A percentile compares a stretch with the other conserved stretches of the same genome.
These are phyloP conservation scores for Bacterosira constricta DNA, from an alignment of 108 stramenopile species.

Conservation along the genomic window DNA sequence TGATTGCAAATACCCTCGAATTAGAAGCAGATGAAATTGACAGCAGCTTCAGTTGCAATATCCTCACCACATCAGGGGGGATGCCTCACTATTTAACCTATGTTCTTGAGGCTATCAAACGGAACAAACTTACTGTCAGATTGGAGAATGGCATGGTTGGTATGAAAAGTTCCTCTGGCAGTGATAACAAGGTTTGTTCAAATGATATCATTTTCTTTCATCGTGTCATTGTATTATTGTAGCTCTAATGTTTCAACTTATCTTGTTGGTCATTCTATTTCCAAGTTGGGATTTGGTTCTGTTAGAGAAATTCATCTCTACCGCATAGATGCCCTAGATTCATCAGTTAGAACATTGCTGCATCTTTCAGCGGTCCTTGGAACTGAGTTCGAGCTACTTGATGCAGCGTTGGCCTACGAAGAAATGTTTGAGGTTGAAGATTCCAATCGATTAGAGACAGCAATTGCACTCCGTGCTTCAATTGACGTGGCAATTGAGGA, in stretches of 20 bases:
- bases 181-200: constrained; percentile 17
- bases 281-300: constrained; percentile 47
- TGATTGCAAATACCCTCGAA: constrained; percentile 54
- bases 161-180: constrained; percentile 21
- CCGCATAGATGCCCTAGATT: constrained; percentile 61
- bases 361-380: constrained; percentile 71
- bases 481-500: constrained; percentile 61
- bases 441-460: constrained; percentile 24
- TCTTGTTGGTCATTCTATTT: too few species aligned
- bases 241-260: too few species aligned
- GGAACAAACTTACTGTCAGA: constrained; percentile 39
- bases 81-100: constrained; percentile 72
- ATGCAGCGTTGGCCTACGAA: constrained; percentile 55
- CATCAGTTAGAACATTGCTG: constrained; percentile 50
- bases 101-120: constrained; percentile 62
- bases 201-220: not conserved
- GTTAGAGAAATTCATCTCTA: constrained; percentile 62
- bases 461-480: constrained; percentile 29
- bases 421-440: constrained; percentile 32
- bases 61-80: constrained; percentile 60
- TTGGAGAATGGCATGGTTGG: constrained; percentile 46
- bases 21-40: constrained; percentile 45
- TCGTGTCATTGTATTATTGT: not conserved
- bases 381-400: constrained; percentile 55
- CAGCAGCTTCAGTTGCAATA: constrained; percentile 41